Evolutionary conservation across 768 basidiomycete genomes (phyloP).

Genomic region (Dictyophora rubrovolvata): DNA sequence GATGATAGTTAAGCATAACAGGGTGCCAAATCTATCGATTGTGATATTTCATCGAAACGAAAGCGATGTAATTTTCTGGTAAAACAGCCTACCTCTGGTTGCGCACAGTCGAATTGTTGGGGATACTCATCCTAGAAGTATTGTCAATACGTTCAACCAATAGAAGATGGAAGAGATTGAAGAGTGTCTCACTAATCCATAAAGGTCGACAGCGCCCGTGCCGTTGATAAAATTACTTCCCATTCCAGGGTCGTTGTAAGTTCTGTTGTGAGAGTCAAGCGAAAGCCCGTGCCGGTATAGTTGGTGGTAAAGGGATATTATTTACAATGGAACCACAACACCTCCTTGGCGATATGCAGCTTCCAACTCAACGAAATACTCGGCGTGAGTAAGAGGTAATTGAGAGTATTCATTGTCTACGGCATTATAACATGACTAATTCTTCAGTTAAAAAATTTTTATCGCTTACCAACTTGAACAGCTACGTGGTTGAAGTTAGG

Average conservation of each 20-base stretch:
- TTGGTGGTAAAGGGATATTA: background rate
- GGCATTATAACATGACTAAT: background rate
- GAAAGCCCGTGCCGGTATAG: background rate
- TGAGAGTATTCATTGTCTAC: conserved; percentile 71
- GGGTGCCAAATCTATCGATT: conserved; percentile 39
- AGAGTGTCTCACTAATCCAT: conserved; percentile 1
- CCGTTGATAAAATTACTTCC: conserved; percentile 14
- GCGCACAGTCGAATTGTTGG: conserved; percentile 15
- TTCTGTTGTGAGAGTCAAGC: conserved; percentile 3
- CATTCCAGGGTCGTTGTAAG: conserved; percentile 15
- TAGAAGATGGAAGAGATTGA: background rate
- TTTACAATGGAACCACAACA: conserved; percentile 49
- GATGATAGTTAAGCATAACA: conserved; percentile 50
- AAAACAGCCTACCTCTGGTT: conserved; percentile 12
- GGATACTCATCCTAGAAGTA: conserved; percentile 16
- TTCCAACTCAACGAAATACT: conserved; percentile 58
- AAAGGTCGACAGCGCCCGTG: conserved; percentile 16
- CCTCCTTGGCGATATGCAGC: conserved; percentile 39
- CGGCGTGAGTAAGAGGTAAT: conserved; percentile 28
- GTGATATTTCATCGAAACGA: background rate
- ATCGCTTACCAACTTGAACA: conserved; percentile 40
- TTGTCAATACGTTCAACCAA: background rate
- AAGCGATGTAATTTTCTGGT: conserved; percentile 1
- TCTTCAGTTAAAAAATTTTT: background rate
- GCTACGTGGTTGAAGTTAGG: conserved; percentile 22